A percentile compares a stretch with the other conserved stretches of the same genome.
These are phyloP conservation scores for Hypoxylon sp. DNA, from an alignment of 2,329 filamentous ascomycete genomes.

Conservation along the genomic window DNA sequence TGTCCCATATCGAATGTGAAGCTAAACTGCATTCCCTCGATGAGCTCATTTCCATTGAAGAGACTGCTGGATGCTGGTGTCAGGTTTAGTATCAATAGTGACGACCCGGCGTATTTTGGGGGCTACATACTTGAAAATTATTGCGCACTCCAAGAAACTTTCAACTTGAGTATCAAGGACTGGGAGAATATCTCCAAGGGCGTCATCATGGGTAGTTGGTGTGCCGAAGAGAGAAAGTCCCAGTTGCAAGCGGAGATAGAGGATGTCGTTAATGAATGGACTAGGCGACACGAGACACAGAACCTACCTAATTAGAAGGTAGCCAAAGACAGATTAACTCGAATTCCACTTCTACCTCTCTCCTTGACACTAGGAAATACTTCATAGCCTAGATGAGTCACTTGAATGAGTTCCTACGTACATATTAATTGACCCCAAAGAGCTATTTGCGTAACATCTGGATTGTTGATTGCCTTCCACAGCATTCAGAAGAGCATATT, in stretches of 20 bases:
- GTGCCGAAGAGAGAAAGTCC: constrained; percentile 72
- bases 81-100: constrained; percentile 79
- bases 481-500: not conserved
- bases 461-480: constrained; percentile 15
- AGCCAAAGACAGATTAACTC: not conserved
- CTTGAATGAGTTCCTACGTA: not conserved
- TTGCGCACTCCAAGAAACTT: constrained; percentile 80
- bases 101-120: constrained; percentile 83
- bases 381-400: not conserved
- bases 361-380: not conserved
- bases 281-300: constrained; percentile 4
- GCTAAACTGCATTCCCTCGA: constrained; percentile 67
- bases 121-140: constrained; percentile 83
- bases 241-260: constrained; percentile 67
- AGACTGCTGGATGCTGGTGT: constrained; percentile 75
- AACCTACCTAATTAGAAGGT: not conserved
- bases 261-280: constrained; percentile 52
- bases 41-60: constrained; percentile 72
- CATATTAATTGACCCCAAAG: not conserved
- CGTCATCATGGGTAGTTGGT: constrained; percentile 79
- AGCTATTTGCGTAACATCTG: constrained; percentile 5
- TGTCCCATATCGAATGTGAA: constrained; percentile 82
- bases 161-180: constrained; percentile 72
- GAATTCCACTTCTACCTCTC: not conserved
- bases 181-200: constrained; percentile 76